Conservation (phyloP, 768 basidiomycete species). For the Pleurotus giganteus region DNA sequence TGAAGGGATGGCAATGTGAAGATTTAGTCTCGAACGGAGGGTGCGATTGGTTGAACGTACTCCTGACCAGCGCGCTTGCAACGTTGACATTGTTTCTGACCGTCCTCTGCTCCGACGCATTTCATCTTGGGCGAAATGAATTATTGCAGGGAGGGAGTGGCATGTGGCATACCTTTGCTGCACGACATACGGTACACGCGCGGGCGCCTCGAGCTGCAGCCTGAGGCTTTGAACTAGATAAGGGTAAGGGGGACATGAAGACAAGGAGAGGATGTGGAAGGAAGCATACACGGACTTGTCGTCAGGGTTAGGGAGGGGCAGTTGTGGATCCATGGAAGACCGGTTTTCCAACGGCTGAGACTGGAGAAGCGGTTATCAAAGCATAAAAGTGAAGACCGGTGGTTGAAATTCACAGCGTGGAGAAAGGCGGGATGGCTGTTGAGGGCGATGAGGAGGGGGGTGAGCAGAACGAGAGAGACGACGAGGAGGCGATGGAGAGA, state of each 20-base stretch:
- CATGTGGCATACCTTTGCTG: constrained; percentile 61
- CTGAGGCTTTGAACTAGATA: constrained; percentile 41
- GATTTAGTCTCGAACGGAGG: constrained; percentile 14
- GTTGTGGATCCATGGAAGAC: constrained; percentile 37
- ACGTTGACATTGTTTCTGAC: constrained; percentile 76
- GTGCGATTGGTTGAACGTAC: constrained; percentile 37
- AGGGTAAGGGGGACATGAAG: constrained; percentile 8
- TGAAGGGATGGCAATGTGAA: constrained; percentile 13
- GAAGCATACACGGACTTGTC: constrained; percentile 29
- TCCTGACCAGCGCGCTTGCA: constrained; percentile 79
- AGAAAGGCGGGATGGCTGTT: constrained; percentile 3
- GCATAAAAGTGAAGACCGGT: constrained; percentile 18
- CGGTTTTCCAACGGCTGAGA: constrained; percentile 35
- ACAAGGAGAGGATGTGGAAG: constrained; percentile 11
- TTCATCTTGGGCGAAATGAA: constrained; percentile 65
- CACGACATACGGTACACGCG: constrained; percentile 83
- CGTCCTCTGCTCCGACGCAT: constrained; percentile 87
- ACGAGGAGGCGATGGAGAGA: constrained; percentile 9
- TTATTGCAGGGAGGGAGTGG: constrained; percentile 14
- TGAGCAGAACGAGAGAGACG: constrained; percentile 11
- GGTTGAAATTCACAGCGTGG: constrained; percentile 17
- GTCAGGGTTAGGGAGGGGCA: constrained; percentile 28
- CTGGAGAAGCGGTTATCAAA: constrained; percentile 39
- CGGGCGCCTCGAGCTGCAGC: constrained; percentile 53
- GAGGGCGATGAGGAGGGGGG: constrained; percentile 6